Conservation (phyloP, 805 yeast genomes). For the Cyberlindnera americana region DNA sequence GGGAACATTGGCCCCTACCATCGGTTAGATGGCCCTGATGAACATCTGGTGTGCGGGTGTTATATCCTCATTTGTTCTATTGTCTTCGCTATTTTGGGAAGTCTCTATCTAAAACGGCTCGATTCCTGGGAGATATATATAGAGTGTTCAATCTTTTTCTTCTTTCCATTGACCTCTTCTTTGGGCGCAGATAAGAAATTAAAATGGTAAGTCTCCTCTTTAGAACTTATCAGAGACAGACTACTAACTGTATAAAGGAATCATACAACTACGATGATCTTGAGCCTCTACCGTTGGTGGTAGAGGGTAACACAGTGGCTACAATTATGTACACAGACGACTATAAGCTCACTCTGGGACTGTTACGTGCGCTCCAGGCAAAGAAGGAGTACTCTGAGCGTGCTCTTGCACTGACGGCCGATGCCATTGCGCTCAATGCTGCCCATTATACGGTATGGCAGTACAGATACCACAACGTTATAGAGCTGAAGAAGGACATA, state of each 20-base stretch:
- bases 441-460: slow-evolving; percentile 94
- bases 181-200: not conserved
- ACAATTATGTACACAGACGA: slow-evolving; percentile 71
- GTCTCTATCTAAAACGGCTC: too few species aligned
- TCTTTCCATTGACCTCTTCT: too few species aligned
- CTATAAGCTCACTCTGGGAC: slow-evolving; percentile 58
- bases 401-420: slow-evolving; percentile 62
- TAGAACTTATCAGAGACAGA: not conserved
- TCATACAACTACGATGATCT: slow-evolving; percentile 40
- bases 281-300: slow-evolving; percentile 38
- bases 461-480: slow-evolving; percentile 54
- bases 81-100: slow-evolving; percentile 1
- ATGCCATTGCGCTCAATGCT: slow-evolving; percentile 65
- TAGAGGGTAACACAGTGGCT: slow-evolving; percentile 49
- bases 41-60: too few species aligned
- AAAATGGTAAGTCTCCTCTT: not conserved
- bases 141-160: too few species aligned
- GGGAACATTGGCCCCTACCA: not conserved
- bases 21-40: not conserved
- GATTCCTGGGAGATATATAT: too few species aligned
- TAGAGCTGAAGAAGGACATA: slow-evolving; percentile 34
- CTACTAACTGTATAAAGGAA: slow-evolving; percentile 12
- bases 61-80: not conserved
- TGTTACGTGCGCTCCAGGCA: slow-evolving; percentile 56
- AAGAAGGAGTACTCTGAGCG: slow-evolving; percentile 63